Percentiles rank a stretch among this genome's conserved stretches.
These are phyloP conservation scores for Breynia disticha DNA, from an alignment of 441 rosid species.

Conservation along the genomic window DNA sequence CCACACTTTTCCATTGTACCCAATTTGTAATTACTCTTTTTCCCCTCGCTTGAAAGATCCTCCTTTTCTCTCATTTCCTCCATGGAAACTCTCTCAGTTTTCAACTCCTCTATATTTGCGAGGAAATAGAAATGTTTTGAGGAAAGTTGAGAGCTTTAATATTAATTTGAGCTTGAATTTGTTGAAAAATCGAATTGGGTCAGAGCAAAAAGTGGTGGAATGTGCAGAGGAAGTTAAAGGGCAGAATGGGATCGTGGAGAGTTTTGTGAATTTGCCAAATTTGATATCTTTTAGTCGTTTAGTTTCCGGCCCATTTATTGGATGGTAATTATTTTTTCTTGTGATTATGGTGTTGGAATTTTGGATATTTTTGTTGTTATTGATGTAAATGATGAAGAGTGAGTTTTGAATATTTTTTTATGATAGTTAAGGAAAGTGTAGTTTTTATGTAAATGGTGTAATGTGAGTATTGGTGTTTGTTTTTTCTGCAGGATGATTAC, in stretches of 20 bases:
- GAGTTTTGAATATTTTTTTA: no score
- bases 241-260: conserved; percentile 24
- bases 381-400: no score
- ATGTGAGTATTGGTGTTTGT: no score
- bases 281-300: conserved; percentile 59
- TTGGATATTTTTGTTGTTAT: no score
- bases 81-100: conserved; percentile 82
- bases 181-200: conserved; percentile 31
- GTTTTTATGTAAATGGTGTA: no score
- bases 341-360: background rate
- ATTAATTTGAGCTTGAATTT: conserved; percentile 23
- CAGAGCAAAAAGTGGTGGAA: conserved; percentile 1
- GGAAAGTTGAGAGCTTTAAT: conserved; percentile 45
- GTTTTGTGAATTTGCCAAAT: conserved; percentile 76
- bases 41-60: conserved; percentile 39
- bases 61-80: conserved; percentile 66
- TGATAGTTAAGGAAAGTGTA: no score
- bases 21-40: conserved; percentile 6
- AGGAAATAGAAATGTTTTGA: conserved; percentile 37
- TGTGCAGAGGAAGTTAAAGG: conserved; percentile 19
- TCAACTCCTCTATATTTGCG: conserved; percentile 56
- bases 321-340: conserved; percentile 43
- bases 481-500: conserved; percentile 74
- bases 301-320: conserved; percentile 80
- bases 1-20: conserved; percentile 19